Percentiles rank a stretch among this genome's conserved stretches.
Conservation (phyloP, 345 rosid genomes). For the Melaleuca alternifolia region DNA sequence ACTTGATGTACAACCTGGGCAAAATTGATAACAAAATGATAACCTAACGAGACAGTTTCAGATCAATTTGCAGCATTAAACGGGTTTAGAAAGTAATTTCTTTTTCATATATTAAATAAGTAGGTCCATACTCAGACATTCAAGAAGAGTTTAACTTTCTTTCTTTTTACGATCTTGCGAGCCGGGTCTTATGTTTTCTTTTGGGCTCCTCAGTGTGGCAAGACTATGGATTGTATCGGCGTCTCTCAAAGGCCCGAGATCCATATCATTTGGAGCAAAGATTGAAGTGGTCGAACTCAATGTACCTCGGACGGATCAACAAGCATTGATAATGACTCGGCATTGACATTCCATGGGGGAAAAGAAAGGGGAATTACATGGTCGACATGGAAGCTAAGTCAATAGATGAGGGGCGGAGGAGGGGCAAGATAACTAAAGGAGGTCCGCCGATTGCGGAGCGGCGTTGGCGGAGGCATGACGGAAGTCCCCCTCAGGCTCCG, state of each 20-base stretch:
- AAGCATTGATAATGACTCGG: background rate
- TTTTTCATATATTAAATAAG: background rate
- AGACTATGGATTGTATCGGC: background rate
- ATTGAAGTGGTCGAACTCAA: background rate
- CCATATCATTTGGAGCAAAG: background rate
- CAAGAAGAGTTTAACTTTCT: background rate
- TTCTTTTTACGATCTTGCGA: too few relatives aligned
- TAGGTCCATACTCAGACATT: background rate
- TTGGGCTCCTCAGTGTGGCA: background rate
- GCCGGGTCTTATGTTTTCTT: background rate
- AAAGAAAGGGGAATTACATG: background rate
- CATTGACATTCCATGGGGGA: background rate
- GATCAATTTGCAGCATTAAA: background rate
- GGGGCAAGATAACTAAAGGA: background rate
- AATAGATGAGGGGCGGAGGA: background rate
- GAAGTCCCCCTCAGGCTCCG: background rate
- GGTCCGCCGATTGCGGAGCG: background rate
- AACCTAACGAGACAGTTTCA: background rate
- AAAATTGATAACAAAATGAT: background rate
- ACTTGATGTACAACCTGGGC: background rate
- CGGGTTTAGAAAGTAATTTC: background rate
- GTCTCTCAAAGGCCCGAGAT: background rate
- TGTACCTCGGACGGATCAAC: background rate
- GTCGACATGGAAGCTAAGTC: background rate
- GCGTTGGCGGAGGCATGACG: background rate